These are phyloP conservation scores for Rhizoctonia solani DNA, from an alignment of 1,284 basidiomycete genomes.

Conservation along the genomic window DNA sequence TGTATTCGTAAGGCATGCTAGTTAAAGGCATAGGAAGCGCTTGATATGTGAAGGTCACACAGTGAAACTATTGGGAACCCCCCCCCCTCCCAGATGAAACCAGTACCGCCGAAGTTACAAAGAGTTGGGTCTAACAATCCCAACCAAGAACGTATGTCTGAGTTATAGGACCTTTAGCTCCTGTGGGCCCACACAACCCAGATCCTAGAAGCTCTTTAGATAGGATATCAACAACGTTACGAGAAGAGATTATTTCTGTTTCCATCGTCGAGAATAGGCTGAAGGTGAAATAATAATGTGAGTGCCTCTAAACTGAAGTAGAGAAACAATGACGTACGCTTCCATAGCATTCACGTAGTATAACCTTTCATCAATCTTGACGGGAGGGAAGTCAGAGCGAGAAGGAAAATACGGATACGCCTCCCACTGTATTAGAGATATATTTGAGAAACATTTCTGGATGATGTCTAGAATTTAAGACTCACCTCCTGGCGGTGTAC, in stretches of 20 bases:
- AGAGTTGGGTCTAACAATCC: constrained; percentile 42
- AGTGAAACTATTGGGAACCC: too few species aligned
- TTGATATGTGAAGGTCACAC: too few species aligned
- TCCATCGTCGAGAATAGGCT: constrained; percentile 89
- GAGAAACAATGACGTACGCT: constrained; percentile 56
- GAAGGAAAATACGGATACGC: constrained; percentile 76
- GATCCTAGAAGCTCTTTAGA: constrained; percentile 67
- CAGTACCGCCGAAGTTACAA: too few species aligned
- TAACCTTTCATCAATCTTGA: constrained; percentile 74
- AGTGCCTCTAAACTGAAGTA: neutral
- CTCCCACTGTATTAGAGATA: constrained; percentile 60
- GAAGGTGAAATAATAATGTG: neutral
- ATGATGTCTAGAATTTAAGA: neutral
- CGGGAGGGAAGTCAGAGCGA: constrained; percentile 68
- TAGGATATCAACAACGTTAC: constrained; percentile 81
- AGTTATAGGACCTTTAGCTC: constrained; percentile 28
- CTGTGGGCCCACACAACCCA: constrained; percentile 56
- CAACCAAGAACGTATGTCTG: constrained; percentile 40
- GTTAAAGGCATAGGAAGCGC: too few species aligned
- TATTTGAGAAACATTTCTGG: neutral
- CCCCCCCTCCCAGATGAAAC: too few species aligned
- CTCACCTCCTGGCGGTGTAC: constrained; percentile 72
- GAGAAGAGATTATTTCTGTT: constrained; percentile 81
- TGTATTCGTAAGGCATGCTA: too few species aligned
- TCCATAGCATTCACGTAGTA: constrained; percentile 93